Evolutionary conservation across 176 grass and related monocot species (phyloP).

Genomic region (barley (Hordeum vulgare)): DNA sequence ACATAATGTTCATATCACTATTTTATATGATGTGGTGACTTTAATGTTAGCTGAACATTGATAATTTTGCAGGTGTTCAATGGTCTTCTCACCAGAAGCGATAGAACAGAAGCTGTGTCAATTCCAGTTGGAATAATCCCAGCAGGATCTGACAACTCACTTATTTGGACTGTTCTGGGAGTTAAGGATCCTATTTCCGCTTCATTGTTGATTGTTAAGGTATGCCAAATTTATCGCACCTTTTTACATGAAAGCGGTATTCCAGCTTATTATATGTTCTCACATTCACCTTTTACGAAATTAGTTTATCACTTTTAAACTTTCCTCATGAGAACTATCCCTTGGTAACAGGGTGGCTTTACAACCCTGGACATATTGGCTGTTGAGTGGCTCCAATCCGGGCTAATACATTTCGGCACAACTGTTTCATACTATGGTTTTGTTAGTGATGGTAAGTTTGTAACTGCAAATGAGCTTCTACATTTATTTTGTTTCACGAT

Average conservation of each 20-base stretch:
- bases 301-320: background rate
- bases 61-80: conserved; percentile 72
- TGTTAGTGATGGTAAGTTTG: conserved; percentile 98
- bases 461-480: conserved; percentile 32
- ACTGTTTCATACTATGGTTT: conserved; percentile 99
- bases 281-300: background rate
- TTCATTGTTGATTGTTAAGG: conserved; percentile 92
- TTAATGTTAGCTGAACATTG: conserved; percentile 16
- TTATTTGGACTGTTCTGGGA: conserved; percentile 96
- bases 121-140: conserved; percentile 99
- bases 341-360: conserved; percentile 61
- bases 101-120: conserved; percentile 85
- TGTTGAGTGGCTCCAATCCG: conserved; percentile 87
- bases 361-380: conserved; percentile 75
- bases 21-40: conserved; percentile 5
- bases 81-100: conserved; percentile 82
- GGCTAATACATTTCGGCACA: conserved; percentile 76
- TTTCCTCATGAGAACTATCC: conserved; percentile 19
- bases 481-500: background rate
- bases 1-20: background rate
- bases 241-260: background rate
- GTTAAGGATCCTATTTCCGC: conserved; percentile 95
- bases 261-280: background rate
- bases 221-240: conserved; percentile 13
- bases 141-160: conserved; percentile 97